Evolutionary conservation across 2,329 filamentous ascomycete species (phyloP), one percentile per base, ranked within the genome.

Genomic region (Aureobasidium sp.): DNA sequence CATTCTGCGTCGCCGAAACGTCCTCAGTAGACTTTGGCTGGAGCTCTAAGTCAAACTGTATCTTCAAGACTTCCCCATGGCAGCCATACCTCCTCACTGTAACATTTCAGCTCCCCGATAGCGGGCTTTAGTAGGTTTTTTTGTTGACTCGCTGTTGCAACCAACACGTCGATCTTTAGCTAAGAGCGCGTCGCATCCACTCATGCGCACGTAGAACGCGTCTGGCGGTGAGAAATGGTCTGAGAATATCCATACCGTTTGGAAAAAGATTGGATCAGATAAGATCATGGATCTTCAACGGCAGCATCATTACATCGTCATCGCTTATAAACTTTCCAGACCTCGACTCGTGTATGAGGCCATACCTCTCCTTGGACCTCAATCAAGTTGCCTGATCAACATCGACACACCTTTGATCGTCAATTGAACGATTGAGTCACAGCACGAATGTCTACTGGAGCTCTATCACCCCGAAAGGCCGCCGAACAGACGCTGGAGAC

Each of bases 401-500:
- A 27, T 16, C 29, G 1, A 13, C 15, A 16, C 10, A 21, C 16
- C n/a, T 16, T 21, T 21, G 21, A 1, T 21, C 21, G 21, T 21
- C 21, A 27, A 7, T 11, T 9, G 6, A 36, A 29, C 9, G 36
- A 32, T 25, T 42, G 52, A 5, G 16, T 5, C n/a, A n/a, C n/a
- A n/a, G n/a, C n/a, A n/a, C n/a, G n/a, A n/a, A n/a, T n/a, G 53
- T 63, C 63, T 25, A 54, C 64, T 13, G 68, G 68, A 50, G 61
- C 62, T 16, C 59, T 69, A 9, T 58, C 63, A 16, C 65, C 67
- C 2, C 36, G 52, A n/a, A 65, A 70, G 47, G 66, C 67, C 13
- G 63, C 67, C 13, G 52, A 67, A 39, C 50, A 65, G 32, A 63
- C 66, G 21, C 61, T 68, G 3, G 61, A 66, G 37, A 66, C 59